Evolutionary conservation across 768 basidiomycete genomes (phyloP).

Genomic region (Lenzites betulinus): DNA sequence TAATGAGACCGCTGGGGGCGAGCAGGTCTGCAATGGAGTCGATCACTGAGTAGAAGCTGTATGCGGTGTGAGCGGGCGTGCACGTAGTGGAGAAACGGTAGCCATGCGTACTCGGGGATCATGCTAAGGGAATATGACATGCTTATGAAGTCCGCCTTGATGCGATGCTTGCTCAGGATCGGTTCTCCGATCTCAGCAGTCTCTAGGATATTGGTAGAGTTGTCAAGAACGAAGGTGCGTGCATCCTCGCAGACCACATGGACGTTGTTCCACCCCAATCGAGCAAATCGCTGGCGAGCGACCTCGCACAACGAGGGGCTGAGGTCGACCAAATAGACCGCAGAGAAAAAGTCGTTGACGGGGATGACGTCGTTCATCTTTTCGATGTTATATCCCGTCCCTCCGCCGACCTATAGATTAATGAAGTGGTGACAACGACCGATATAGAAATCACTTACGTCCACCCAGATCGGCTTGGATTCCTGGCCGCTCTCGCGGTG

Average conservation of each 20-base stretch:
- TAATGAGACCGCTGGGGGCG: constrained; percentile 42
- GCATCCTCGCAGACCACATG: constrained; percentile 75
- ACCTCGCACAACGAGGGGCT: constrained; percentile 73
- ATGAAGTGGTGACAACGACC: neutral
- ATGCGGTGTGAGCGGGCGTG: constrained; percentile 41
- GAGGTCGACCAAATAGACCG: constrained; percentile 71
- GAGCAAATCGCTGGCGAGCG: constrained; percentile 65
- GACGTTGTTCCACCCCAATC: constrained; percentile 73
- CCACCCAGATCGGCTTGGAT: constrained; percentile 67
- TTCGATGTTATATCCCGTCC: constrained; percentile 66
- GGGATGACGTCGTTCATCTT: constrained; percentile 65
- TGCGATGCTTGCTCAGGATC: constrained; percentile 48
- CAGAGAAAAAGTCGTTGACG: constrained; percentile 65
- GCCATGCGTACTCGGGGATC: constrained; percentile 36
- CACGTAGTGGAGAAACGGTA: constrained; percentile 25
- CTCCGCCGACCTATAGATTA: constrained; percentile 2
- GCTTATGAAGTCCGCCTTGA: constrained; percentile 45
- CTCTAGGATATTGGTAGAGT: constrained; percentile 46
- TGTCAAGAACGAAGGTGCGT: constrained; percentile 60
- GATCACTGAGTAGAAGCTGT: constrained; percentile 60
- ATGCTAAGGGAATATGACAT: constrained; percentile 62
- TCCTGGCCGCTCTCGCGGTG: constrained; percentile 44
- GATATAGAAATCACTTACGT: constrained; percentile 48
- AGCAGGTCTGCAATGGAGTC: constrained; percentile 70
- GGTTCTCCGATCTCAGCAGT: constrained; percentile 35